phyloP scores from a whole-genome alignment of 2,329 filamentous ascomycete genomes.

The Aspergillus proliferans region DNA sequence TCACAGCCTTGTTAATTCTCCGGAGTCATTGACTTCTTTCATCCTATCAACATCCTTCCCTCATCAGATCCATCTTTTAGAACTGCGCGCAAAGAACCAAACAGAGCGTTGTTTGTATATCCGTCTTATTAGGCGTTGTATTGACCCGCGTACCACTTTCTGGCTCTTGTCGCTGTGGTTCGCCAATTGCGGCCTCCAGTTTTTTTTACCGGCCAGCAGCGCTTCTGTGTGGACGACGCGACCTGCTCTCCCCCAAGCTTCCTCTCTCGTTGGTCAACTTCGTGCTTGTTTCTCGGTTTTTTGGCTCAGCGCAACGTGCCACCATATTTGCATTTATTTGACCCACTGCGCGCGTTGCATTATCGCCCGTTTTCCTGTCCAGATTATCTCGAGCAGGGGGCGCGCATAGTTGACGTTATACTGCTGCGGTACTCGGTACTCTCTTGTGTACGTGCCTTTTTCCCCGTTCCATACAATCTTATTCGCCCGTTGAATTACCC shows the following conservation, averaged over 20 bases:
- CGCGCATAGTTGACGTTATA: slow-evolving; percentile 23
- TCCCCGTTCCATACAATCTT: slow-evolving; percentile 2
- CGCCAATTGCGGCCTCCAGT: slow-evolving; percentile 29
- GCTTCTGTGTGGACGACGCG: slow-evolving; percentile 1
- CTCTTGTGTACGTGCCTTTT: slow-evolving; percentile 11
- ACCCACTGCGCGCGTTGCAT: slow-evolving; percentile 28
- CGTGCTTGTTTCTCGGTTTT: slow-evolving; percentile 3
- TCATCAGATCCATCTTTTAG: neutral
- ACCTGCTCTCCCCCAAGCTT: slow-evolving; percentile 7
- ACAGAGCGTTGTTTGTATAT: no score
- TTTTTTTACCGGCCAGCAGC: neutral
- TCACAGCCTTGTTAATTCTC: neutral
- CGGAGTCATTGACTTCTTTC: neutral
- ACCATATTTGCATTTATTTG: slow-evolving; percentile 12
- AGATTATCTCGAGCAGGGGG: slow-evolving; percentile 9
- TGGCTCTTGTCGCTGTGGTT: slow-evolving; percentile 25
- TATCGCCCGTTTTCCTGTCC: slow-evolving; percentile 13
- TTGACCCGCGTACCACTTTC: no score
- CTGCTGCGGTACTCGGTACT: slow-evolving; percentile 9
- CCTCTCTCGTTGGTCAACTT: slow-evolving; percentile 3
- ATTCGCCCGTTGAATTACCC: slow-evolving; percentile 3
- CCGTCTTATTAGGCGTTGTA: no score
- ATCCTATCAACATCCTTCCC: neutral
- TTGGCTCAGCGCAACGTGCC: slow-evolving; percentile 24
- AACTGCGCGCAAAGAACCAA: slow-evolving; percentile 1